Percentiles rank a stretch among this genome's conserved stretches.
Evolutionary conservation across 306 rosid genomes (phyloP).

Genomic region (Crotalaria pallida): DNA sequence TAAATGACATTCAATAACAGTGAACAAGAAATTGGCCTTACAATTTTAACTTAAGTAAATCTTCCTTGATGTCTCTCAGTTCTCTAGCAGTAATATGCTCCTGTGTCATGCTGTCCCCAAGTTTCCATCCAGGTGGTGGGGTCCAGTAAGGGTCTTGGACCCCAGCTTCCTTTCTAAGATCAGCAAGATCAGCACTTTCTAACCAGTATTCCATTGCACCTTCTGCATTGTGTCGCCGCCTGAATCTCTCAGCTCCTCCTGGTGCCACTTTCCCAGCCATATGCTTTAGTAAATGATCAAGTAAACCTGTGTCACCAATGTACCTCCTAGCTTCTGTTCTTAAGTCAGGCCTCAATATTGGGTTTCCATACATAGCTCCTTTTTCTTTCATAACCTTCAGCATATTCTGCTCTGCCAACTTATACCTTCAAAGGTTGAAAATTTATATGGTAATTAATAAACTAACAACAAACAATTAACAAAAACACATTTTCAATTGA

Average conservation of each 20-base stretch:
- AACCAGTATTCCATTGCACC: conserved; percentile 97
- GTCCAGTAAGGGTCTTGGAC: conserved; percentile 84
- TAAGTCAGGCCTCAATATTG: conserved; percentile 65
- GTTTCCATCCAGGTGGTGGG: conserved; percentile 82
- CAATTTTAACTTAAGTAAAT: conserved; percentile 53
- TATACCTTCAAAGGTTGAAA: conserved; percentile 69
- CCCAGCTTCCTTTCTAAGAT: conserved; percentile 67
- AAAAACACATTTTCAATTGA: background rate
- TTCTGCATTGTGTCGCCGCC: conserved; percentile 76
- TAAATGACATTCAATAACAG: background rate
- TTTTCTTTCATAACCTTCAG: conserved; percentile 66
- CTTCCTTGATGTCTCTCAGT: conserved; percentile 50
- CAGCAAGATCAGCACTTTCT: conserved; percentile 70
- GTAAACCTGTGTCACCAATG: conserved; percentile 87
- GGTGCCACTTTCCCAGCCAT: conserved; percentile 95
- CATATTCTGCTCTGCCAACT: conserved; percentile 72
- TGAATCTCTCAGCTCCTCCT: conserved; percentile 65
- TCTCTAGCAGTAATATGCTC: conserved; percentile 45
- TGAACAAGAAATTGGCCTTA: conserved; percentile 16
- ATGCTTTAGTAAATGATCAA: conserved; percentile 88
- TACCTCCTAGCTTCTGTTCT: conserved; percentile 76
- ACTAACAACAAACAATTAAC: background rate
- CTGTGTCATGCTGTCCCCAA: conserved; percentile 65
- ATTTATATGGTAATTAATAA: no score
- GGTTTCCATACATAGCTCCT: conserved; percentile 56